Evolutionary conservation across 306 rosid species (phyloP).

Genomic region (Rosa chinensis): DNA sequence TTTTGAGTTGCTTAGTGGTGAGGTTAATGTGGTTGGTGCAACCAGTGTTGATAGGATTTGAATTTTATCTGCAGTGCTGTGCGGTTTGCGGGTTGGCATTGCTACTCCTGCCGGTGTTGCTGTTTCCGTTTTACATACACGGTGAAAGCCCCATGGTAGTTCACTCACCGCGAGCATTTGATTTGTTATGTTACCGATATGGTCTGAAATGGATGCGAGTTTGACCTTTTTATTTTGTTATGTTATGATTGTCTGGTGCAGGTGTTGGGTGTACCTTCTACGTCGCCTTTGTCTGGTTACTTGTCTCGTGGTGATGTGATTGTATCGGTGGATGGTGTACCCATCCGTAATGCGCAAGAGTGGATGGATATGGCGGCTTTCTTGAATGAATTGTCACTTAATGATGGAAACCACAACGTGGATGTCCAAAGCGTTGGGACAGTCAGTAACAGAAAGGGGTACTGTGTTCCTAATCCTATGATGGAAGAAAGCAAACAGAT

Average conservation of each 20-base stretch:
- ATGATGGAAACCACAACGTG: slow-evolving; percentile 32
- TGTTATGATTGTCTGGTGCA: slow-evolving; percentile 36
- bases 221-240: slow-evolving; percentile 26
- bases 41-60: slow-evolving; percentile 20
- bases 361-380: slow-evolving; percentile 60
- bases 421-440: slow-evolving; percentile 26
- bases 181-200: background rate
- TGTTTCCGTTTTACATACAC: slow-evolving; percentile 71
- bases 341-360: slow-evolving; percentile 52
- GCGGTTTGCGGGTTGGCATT: slow-evolving; percentile 70
- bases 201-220: slow-evolving; percentile 4
- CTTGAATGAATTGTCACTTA: slow-evolving; percentile 40
- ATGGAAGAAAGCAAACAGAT: slow-evolving; percentile 50
- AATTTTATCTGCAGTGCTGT: slow-evolving; percentile 55
- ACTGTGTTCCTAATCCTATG: slow-evolving; percentile 61
- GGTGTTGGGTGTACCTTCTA: slow-evolving; percentile 64
- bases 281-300: slow-evolving; percentile 69
- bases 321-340: slow-evolving; percentile 60
- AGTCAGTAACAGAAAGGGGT: slow-evolving; percentile 50
- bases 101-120: slow-evolving; percentile 63
- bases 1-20: background rate
- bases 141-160: slow-evolving; percentile 62
- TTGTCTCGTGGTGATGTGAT: slow-evolving; percentile 70
- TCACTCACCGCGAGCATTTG: slow-evolving; percentile 20
- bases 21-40: background rate